Evolutionary conservation across 176 grass and related monocot species (phyloP), one percentile per base, ranked within the genome.

Genomic region (Carex parvula): DNA sequence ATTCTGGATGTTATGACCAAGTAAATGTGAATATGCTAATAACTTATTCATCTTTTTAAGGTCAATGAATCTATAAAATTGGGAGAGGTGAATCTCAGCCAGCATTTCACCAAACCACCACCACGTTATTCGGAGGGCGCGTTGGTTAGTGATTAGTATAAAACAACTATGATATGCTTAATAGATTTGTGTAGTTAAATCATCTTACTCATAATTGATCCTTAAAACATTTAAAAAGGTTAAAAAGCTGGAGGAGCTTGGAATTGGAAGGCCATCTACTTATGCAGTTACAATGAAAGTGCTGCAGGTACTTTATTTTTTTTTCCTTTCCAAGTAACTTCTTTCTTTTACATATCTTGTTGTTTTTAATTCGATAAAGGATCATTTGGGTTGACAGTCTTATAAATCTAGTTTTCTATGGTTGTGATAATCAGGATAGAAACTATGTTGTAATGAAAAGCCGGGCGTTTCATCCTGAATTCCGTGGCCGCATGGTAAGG

Each of bases 211-310:
- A 30, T 52, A 30, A 82, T 67, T 26, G 41, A 65, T 70, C 35
- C 29, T 74, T 53, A 24, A 20, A 74, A 50, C 44, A 54, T 83
- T 29, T 84, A 26, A 85, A 83, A 86, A 98, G 95, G 89, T 95
- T 86, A 98, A 98, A 90, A 95, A 89, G 52, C 83, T 98, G 81
- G 95, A 98, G 89, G 92, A 98, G 89, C 95, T 98, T 86, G 95
- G 92, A 85, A 98, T 98, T 78, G 92, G 95, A 95, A 93, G 95
- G 84, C 95, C 95, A 0, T 98, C 95, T 35, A 98, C 95, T 39
- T 98, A 98, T 42, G 91, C 95, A 12, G 84, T 92, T 83, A 95
- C 92, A 91, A 92, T 98, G 89, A 98, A 88, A 86, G 95, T 98
- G 54, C 82, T 98, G 82, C 88, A 91, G 95, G 95, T 98, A 88